Base-by-base conservation (phyloP, 1,284 basidiomycete species). In the Blastosporella zonata region DNA sequence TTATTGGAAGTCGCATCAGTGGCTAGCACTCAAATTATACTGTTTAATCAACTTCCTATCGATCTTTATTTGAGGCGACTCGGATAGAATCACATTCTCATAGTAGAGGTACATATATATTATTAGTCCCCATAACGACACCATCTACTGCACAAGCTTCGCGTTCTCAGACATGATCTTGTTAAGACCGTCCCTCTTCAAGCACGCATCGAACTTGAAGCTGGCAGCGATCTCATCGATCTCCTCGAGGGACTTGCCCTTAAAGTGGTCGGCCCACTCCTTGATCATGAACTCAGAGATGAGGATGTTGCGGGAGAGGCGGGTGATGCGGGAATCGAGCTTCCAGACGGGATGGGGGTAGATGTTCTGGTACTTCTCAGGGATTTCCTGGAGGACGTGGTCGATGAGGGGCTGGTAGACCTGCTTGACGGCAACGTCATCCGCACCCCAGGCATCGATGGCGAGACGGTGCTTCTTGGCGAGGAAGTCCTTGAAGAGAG, bases 211-310 rank as follows among this genome's bases (percentile, higher is more conserved):
- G 55, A 77, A 78, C 54, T 71, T 67, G 62, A 84, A 85, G 60
- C 78, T 79, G 52, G 69, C 68, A 0, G 81, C 81, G 7, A 84
- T 60, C 40, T 64, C 63, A 48, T 73, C 70, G 22, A 73, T 47
- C 44, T 66, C 59, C 43, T 49, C 57, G 46, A 67, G 55, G 28
- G 62, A 61, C 66, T 81, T 74, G 2, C 78, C 83, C 17, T 66
- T 64, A 63, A 89, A 84, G 54, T 79, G 73, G 47, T 78, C 77
- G 0, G 83, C 85, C 76, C 79, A 88, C 60, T 86, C 82, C 54
- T 71, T 68, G 29, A 82, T 73, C 61, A 88, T 66, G 59, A 79
- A 84, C 63, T 89, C 83, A 5, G 76, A 75, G 8, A 88, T 66
- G 21, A 88, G 67, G 35, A 82, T 83, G 59, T 79, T 79, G 43